These are phyloP conservation scores for Erythrophleum ivorense DNA, from an alignment of 331 rosid genomes.

Conservation along the genomic window DNA sequence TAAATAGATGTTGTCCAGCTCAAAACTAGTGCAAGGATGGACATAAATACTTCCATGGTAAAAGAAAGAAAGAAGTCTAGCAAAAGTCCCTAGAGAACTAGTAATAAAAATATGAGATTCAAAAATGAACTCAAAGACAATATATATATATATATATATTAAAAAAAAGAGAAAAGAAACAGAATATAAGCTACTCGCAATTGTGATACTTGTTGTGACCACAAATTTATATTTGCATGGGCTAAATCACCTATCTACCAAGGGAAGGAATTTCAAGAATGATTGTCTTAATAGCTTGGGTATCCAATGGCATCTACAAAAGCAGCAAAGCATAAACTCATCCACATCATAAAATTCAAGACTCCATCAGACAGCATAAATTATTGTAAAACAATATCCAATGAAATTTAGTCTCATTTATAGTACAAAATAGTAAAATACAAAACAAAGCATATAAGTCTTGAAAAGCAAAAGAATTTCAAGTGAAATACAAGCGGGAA, in stretches of 20 bases:
- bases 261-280: conserved; percentile 96
- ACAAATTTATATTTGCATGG: conserved; percentile 28
- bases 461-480: conserved; percentile 7
- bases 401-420: not conserved
- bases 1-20: conserved; percentile 19
- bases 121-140: not conserved
- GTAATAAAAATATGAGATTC: not conserved
- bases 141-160: too few relatives aligned
- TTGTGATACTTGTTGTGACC: conserved; percentile 23
- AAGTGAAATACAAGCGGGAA: not conserved
- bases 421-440: not conserved
- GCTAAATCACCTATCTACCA: conserved; percentile 83
- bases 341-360: conserved; percentile 20
- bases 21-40: conserved; percentile 13
- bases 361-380: conserved; percentile 24
- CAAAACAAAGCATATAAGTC: not conserved
- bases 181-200: not conserved
- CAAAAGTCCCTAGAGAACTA: not conserved
- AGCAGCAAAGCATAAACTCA: conserved; percentile 39
- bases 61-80: conserved; percentile 20
- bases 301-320: conserved; percentile 90
- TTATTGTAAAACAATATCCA: conserved; percentile 21
- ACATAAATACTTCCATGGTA: not conserved
- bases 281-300: conserved; percentile 97
- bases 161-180: too few relatives aligned